Base-by-base conservation (phyloP, 805 yeast species). In the Monosporozyma unispora region DNA sequence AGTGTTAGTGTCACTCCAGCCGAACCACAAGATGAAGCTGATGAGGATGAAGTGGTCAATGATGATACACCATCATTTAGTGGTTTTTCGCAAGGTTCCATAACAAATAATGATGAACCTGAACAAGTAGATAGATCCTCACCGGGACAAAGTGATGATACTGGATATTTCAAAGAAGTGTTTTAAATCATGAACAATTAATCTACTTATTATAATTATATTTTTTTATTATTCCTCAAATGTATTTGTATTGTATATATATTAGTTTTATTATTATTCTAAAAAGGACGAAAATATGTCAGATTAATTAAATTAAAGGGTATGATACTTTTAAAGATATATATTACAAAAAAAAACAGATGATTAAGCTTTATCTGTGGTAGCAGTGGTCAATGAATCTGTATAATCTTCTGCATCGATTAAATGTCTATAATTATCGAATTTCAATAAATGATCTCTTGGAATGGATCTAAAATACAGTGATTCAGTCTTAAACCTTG, bases 401-500 rank as follows among this genome's bases (percentile, higher is more conserved):
- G 10, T 18, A 8, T 22, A 35, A 18, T 35, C 39, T 14, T 35
- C 39, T 8, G 9, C 4, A 9, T 35, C 39, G 4, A 35, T 19
- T 10, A 35, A 35, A 10, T 8, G 10, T 35, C 21, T 35, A 35
- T 35, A 35, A 35, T 35, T 35, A 4, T 35, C 11, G 8, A 35
- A 35, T 16, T 35, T 16, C 14, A 35, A 35, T 35, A 35, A 18
- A 18, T 35, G 39, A n/a, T 43, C 41, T 3, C 61, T 54, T 48
- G 59, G 56, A 5, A 64, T 58, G 38, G 58, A 58, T 25, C 54
- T 58, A 57, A 65, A 65, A 54, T 61, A 64, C 39, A 57, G 54
- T 5, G 68, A 64, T 27, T 54, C 21, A 16, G 39, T 35, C 46
- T 52, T 52, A 42, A 57, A 60, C 52, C 70, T 68, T 18, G 81